Evolutionary conservation across 129 eudicot species (phyloP), one percentile per base, ranked within the genome.

Genomic region (Tanacetum coccineum): DNA sequence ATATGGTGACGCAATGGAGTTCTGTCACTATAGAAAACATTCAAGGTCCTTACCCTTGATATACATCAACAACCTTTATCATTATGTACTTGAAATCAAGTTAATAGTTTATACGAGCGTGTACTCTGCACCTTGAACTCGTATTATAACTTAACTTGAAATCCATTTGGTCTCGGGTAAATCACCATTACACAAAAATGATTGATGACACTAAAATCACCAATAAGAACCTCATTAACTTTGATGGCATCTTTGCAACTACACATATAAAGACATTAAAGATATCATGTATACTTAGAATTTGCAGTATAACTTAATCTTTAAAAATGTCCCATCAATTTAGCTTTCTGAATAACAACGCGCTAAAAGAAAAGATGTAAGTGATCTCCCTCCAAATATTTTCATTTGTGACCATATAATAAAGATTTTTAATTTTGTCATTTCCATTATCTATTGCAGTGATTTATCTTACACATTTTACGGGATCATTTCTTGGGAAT

Each of bases 391-490:
- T 66, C 15, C 36, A 30, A 47, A 47, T 12, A 5, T 47, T 47
- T 47, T 47, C 15, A 46, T 46, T 13, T 13, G 13, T 46, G n/a
- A 10, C n/a, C n/a, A n/a, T 47, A 47, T n/a, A 47, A 47, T 46
- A 13, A 46, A 10, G 13, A 46, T 9, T 2, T 13, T 46, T 46
- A 46, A 46, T 14, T 13, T 12, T 61, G 40, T 15, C 17, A 61
- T 3, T 39, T 15, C 9, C 32, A 17, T n/a, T 39, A 66, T 72
- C 66, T 69, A 28, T 71, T 75, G 81, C 78, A 82, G 87, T 65
- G 97, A 89, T 69, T 45, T 86, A 59, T 86, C 97, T 0, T 86
- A 86, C 84, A 89, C 78, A 87, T 62, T 90, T 90, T 65, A 76
- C 25, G 17, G 36, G 15, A 75, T 65, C 19, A 65, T n/a, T 21